Percentiles rank a stretch among this genome's conserved stretches.
Evolutionary conservation across 805 yeast genomes (phyloP).

Genomic region (Nakazawaea molendinolei): DNA sequence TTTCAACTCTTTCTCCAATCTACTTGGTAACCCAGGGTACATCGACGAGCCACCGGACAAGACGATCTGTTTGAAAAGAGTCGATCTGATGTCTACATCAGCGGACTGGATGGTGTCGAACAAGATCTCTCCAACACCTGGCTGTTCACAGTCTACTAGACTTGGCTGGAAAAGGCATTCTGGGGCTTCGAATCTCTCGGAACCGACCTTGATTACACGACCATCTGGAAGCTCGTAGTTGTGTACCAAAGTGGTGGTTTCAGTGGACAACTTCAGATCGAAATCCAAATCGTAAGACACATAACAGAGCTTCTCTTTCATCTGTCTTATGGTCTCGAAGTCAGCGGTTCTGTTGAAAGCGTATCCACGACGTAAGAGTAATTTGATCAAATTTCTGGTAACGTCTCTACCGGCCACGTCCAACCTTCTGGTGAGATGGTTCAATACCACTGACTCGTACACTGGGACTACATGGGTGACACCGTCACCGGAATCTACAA

Average conservation of each 20-base stretch:
- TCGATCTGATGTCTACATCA: constrained; percentile 86
- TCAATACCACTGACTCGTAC: constrained; percentile 93
- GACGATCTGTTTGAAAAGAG: constrained; percentile 87
- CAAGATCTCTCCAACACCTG: constrained; percentile 90
- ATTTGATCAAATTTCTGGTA: constrained; percentile 88
- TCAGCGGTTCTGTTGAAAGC: constrained; percentile 98
- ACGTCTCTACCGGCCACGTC: constrained; percentile 99
- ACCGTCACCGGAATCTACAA: constrained; percentile 98
- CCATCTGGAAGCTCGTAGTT: constrained; percentile 95
- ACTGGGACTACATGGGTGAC: constrained; percentile 98
- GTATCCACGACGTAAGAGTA: constrained; percentile 90
- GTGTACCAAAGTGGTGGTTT: constrained; percentile 93
- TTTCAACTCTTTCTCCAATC: constrained; percentile 92
- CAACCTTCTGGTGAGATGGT: constrained; percentile 84
- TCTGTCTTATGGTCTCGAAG: constrained; percentile 96
- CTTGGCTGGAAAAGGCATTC: constrained; percentile 96
- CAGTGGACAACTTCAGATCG: constrained; percentile 81
- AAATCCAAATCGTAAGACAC: constrained; percentile 91
- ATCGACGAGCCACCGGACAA: constrained; percentile 96
- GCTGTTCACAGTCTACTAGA: constrained; percentile 92
- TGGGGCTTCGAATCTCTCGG: constrained; percentile 94
- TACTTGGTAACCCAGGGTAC: constrained; percentile 97
- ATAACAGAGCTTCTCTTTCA: constrained; percentile 92
- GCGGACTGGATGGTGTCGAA: constrained; percentile 93
- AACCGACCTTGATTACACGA: constrained; percentile 85